These are phyloP conservation scores for Candida koratica DNA, from an alignment of 805 yeast genomes.

Conservation along the genomic window DNA sequence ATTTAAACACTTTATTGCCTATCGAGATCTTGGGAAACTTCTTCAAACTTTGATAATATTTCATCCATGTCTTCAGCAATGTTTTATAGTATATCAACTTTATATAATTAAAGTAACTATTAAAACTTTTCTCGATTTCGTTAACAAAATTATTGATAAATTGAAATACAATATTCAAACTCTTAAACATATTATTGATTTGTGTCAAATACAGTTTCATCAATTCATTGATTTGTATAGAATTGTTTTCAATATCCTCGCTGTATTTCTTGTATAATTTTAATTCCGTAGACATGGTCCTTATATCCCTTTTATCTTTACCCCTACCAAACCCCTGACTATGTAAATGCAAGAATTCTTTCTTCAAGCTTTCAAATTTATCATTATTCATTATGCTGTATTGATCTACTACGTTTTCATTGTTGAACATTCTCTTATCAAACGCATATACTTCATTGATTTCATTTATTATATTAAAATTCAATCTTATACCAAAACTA, in stretches of 20 bases:
- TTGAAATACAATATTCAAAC: slow-evolving; percentile 45
- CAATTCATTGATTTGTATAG: slow-evolving; percentile 25
- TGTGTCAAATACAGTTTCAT: slow-evolving; percentile 26
- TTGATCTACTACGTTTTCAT: slow-evolving; percentile 7
- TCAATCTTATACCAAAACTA: slow-evolving; percentile 62
- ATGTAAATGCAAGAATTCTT: slow-evolving; percentile 10
- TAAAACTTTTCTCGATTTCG: slow-evolving; percentile 48
- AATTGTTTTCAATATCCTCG: slow-evolving; percentile 36
- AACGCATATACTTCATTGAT: slow-evolving; percentile 55
- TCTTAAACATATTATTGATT: slow-evolving; percentile 40
- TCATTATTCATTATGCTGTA: slow-evolving; percentile 14
- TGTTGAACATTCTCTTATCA: slow-evolving; percentile 56
- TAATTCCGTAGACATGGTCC: slow-evolving; percentile 30
- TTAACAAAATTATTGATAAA: slow-evolving; percentile 46
- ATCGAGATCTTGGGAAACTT: slow-evolving; percentile 35
- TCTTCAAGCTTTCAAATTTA: slow-evolving; percentile 9
- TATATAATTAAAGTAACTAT: slow-evolving; percentile 32
- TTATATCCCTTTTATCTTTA: slow-evolving; percentile 8
- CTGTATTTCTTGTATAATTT: slow-evolving; percentile 52
- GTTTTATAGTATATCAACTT: slow-evolving; percentile 40
- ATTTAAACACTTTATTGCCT: slow-evolving; percentile 13
- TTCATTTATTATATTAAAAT: slow-evolving; percentile 49
- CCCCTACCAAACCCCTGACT: neutral
- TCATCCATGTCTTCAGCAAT: slow-evolving; percentile 33
- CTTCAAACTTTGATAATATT: slow-evolving; percentile 32